phyloP scores from a whole-genome alignment of 2,329 filamentous ascomycete species.

The Aphanoascus verrucosus region DNA sequence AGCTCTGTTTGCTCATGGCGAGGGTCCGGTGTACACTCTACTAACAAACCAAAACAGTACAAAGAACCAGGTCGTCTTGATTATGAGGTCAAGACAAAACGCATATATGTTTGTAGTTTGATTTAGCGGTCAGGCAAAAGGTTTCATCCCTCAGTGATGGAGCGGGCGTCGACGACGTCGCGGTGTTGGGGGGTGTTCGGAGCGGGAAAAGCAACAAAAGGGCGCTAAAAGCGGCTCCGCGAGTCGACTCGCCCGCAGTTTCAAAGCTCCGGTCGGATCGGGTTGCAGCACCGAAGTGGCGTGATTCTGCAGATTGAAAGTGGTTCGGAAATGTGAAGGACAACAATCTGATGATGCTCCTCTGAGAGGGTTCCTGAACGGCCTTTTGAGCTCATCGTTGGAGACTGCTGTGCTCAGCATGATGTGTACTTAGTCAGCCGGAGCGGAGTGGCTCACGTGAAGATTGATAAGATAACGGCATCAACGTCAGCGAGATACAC shows the following conservation, averaged over 20 bases:
- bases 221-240: too few relatives aligned
- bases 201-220: neutral
- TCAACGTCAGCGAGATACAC: too few relatives aligned
- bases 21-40: neutral
- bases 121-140: neutral
- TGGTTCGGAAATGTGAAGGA: too few relatives aligned
- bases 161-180: neutral
- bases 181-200: neutral
- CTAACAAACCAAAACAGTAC: neutral
- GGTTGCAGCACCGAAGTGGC: neutral
- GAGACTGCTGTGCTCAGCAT: too few relatives aligned
- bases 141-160: neutral
- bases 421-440: neutral
- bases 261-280: neutral
- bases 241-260: neutral
- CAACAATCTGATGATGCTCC: too few relatives aligned
- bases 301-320: too few relatives aligned
- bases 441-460: neutral
- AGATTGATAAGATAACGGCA: conserved; percentile 1
- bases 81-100: neutral
- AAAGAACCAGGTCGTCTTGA: neutral
- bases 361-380: too few relatives aligned
- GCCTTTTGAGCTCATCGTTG: too few relatives aligned
- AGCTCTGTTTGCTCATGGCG: conserved; percentile 37
- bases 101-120: neutral